Evolutionary conservation across 2,329 filamentous ascomycete species (phyloP), one percentile per base, ranked within the genome.

Genomic region (Akanthomyces muscarius): DNA sequence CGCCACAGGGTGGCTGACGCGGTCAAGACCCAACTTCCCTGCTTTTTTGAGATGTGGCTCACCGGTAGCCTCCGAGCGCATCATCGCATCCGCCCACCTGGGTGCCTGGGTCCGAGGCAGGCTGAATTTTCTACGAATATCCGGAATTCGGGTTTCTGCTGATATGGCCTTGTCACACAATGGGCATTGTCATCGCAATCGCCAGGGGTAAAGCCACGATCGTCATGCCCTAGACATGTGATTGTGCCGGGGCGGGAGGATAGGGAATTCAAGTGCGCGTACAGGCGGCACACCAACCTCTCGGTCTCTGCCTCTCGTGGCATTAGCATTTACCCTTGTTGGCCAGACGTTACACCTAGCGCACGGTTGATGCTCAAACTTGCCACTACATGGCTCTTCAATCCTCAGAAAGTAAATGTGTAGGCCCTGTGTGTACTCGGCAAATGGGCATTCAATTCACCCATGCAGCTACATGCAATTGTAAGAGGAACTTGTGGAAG

Each of bases 1-100:
- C 55, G 55, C 55, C 55, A 58, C 55, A 58, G 30, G 28, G 55
- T 58, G 55, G 55, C 55, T 58, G 55, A 58, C 55, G 42, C 30
- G n/a, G 42, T 36, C 38, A 41, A 38, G 11, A 10, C 25, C 41
- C 23, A 14, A 28, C 47, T 47, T 57, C 55, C 55, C 28, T 58
- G 55, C 10, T 53, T 48, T 56, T 45, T 44, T n/a, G 21, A 38
- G 42, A 47, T 47, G 55, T 58, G 55, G 55, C 55, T 58, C 55
- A 58, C 28, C 55, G 55, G 55, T 28, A 58, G 30, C 55, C 41
- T 58, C 55, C 55, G 55, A 58, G 51, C 10, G 21, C 18, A 30
- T 36, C 33, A 36, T 36, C 33, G 33, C 33, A 36, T 36, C 21
- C 45, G 21, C 45, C 45, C 21, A 45, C 4, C 28, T 30, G 28